Evolutionary conservation across 73 alveolate genomes (phyloP), one percentile per base, ranked within the genome.

Genomic region (Paraurostyla sp.): DNA sequence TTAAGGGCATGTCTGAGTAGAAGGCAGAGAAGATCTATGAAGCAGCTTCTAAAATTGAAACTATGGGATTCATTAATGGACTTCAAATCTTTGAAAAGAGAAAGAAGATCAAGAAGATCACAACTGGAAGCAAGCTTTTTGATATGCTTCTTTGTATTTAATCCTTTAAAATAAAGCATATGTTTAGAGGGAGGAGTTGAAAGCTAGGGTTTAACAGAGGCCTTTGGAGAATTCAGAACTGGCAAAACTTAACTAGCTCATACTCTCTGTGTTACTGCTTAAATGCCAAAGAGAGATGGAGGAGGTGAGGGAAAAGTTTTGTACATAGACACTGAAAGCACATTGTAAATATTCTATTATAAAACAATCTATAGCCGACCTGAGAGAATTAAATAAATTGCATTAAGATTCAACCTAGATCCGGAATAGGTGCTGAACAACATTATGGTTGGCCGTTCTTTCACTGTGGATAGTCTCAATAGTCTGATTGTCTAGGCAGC

Each of bases 1-100:
- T 98, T 56, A 98, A 98, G 83, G 99, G 99, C n/a, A 88, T 98
- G 85, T 90, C 98, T 22, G 99, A 98, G 46, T 96, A 92, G 54
- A 98, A 98, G 86, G 97, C 96, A 2, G 99, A 96, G 49, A 97
- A 97, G 90, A 89, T 97, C 30, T 68, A 93, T 18, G 98, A 96
- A 58, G 97, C 97, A 0, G 98, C 98, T 18, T 86, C 85, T 49
- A 96, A 96, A 88, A 84, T 91, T 2, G 98, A 92, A 83, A 81
- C 92, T 0, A 82, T 87, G 42, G 97, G 97, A 45, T 96, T 95
- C 84, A 76, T 90, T 52, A 80, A 91, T 32, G 99, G 98, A 0
- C 63, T 88, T 16, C 91, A 63, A 18, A 71, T 80, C 42, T 41
- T 94, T 15, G 90, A 83, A 36, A 96, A 95, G 80, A 58, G 99